A percentile compares a stretch with the other conserved stretches of the same genome.
Evolutionary conservation across 306 rosid species (phyloP).

Genomic region (Lathyrus oleraceus): DNA sequence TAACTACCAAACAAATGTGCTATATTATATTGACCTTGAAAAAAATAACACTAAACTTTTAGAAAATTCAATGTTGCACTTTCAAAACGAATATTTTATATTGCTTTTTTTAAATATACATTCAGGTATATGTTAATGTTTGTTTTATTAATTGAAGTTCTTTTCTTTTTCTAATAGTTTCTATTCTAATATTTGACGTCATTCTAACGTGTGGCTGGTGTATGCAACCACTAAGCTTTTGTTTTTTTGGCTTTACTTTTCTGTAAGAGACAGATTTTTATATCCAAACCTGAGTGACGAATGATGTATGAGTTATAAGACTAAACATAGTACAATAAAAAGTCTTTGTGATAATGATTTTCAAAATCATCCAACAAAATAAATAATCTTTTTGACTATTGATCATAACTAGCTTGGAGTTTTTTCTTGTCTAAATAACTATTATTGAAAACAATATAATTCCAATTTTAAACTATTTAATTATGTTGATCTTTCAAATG

Average conservation of each 20-base stretch:
- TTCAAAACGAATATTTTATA: no score
- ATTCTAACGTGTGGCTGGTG: slow-evolving; percentile 42
- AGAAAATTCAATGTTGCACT: no score
- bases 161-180: no score
- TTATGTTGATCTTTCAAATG: no score
- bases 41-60: no score
- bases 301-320: slow-evolving; percentile 32
- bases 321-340: slow-evolving; percentile 18
- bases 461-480: neutral
- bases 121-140: no score
- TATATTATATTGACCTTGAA: no score
- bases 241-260: neutral
- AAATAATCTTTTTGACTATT: slow-evolving; percentile 7
- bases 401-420: neutral
- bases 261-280: slow-evolving; percentile 31
- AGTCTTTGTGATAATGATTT: slow-evolving; percentile 24
- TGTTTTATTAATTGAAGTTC: no score
- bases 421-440: slow-evolving; percentile 3
- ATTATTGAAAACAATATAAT: no score
- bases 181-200: slow-evolving; percentile 21
- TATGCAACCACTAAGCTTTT: slow-evolving; percentile 32
- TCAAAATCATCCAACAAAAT: slow-evolving; percentile 28
- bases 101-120: no score
- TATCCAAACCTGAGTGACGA: slow-evolving; percentile 19
- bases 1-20: no score